Evolutionary conservation across 306 rosid genomes (phyloP).

Genomic region (Sechiopsis laciniata): DNA sequence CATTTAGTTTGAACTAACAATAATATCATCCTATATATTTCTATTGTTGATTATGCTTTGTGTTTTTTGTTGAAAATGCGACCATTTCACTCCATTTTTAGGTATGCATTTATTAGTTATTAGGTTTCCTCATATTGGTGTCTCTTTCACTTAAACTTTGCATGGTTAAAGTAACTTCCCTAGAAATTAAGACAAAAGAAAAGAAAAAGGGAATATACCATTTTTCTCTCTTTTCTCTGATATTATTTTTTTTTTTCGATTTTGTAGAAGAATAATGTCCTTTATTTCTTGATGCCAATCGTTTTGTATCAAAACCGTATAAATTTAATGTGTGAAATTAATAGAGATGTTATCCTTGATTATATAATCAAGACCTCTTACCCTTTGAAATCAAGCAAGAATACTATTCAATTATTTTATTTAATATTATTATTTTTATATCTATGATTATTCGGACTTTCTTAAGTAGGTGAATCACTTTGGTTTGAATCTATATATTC

Average conservation of each 20-base stretch:
- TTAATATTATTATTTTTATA: too few species aligned
- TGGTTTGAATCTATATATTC: too few species aligned
- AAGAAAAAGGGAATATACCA: not conserved
- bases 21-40: too few species aligned
- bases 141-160: constrained; percentile 9
- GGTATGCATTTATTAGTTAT: constrained; percentile 7
- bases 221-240: not conserved
- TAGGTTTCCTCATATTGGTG: constrained; percentile 9
- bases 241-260: too few species aligned
- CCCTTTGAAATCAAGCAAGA: not conserved
- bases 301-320: not conserved
- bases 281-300: not conserved
- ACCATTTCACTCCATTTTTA: not conserved
- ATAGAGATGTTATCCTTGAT: not conserved
- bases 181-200: not conserved
- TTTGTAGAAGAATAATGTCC: too few species aligned
- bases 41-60: too few species aligned
- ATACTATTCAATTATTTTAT: not conserved
- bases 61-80: too few species aligned
- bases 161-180: not conserved
- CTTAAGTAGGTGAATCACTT: too few species aligned
- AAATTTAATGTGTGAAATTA: not conserved
- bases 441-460: too few species aligned
- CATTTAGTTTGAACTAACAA: too few species aligned
- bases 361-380: not conserved